Base-by-base conservation (phyloP, 2,329 filamentous ascomycete species). In the Alternaria alternata region DNA sequence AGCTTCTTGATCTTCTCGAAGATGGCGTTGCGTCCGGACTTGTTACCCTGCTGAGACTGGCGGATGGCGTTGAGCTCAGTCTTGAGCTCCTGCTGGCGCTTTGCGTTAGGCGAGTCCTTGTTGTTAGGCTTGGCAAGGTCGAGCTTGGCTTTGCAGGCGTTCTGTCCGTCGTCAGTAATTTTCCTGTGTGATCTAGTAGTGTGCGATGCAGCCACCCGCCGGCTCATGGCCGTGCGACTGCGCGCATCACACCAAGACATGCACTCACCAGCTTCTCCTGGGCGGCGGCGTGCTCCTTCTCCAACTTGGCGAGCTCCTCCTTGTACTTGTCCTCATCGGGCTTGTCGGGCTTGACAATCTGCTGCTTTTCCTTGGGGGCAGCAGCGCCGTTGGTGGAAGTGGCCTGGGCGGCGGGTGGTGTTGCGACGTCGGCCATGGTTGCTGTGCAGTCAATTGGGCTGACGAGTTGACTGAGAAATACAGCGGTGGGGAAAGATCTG, bases 1-100 rank as follows among this genome's bases (percentile, higher is more conserved):
- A 97, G 88, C 69, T 90, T 89, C 87, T 95, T 96, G 83, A 97
- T 91, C 82, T 96, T 92, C 74, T 97, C 94, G 73, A 92, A 87
- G 79, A 94, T 89, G 75, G 86, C 85, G 71, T 86, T 87, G 57
- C 94, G 91, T 54, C 91, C 89, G 61, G 89, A 87, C 86, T 99
- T 99, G 84, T 92, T 91, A 61, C 88, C 90, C 69, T 90, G 89
- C 83, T 98, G 95, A 83, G 95, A 90, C 79, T 89, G 87, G 65
- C 92, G 90, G 80, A 99, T 97, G 69, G 91, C 87, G 76, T 89
- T 90, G 73, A 93, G 87, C 82, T 98, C 88, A 55, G 88, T 84
- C 73, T 93, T 91, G 67, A 98, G 88, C 80, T 97, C 93, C 79
- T 92, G 87, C 75, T 93, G 91, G 77, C 89, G 91, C 85, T 96